Conservation (phyloP, 2,329 filamentous ascomycete genomes). For the Alternaria hordeiaustralica region DNA sequence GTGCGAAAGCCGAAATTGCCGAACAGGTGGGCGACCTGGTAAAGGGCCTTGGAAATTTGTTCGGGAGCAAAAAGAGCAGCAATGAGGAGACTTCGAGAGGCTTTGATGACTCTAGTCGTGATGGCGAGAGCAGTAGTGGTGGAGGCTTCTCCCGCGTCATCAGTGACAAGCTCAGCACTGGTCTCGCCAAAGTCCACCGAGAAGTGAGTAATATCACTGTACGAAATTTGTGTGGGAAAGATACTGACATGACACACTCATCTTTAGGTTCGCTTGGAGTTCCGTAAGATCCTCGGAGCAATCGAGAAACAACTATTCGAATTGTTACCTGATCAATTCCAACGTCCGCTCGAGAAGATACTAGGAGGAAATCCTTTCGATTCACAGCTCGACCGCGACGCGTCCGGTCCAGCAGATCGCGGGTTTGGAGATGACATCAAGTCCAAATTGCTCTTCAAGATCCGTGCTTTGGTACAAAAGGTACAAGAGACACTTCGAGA, state of each 20-base stretch:
- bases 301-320: constrained; percentile 42
- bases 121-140: constrained; percentile 18
- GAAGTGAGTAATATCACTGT: constrained; percentile 14
- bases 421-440: constrained; percentile 41
- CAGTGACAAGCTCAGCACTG: constrained; percentile 40
- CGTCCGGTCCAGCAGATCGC: constrained; percentile 28
- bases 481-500: constrained; percentile 39
- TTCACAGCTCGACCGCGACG: constrained; percentile 36
- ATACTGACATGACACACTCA: background rate
- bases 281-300: constrained; percentile 36
- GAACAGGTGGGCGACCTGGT: constrained; percentile 38
- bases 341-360: constrained; percentile 38
- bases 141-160: constrained; percentile 36
- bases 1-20: constrained; percentile 38
- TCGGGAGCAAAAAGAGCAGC: constrained; percentile 28
- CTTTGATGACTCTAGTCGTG: constrained; percentile 17
- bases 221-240: background rate
- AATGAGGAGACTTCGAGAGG: constrained; percentile 28
- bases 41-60: constrained; percentile 36
- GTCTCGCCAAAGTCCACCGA: constrained; percentile 38
- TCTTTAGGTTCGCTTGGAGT: constrained; percentile 29
- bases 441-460: constrained; percentile 31
- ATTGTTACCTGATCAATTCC: constrained; percentile 36
- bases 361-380: constrained; percentile 41
- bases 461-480: constrained; percentile 35